Conservation (phyloP, 2,329 filamentous ascomycete genomes). For the Endoconidiophora polonica region DNA sequence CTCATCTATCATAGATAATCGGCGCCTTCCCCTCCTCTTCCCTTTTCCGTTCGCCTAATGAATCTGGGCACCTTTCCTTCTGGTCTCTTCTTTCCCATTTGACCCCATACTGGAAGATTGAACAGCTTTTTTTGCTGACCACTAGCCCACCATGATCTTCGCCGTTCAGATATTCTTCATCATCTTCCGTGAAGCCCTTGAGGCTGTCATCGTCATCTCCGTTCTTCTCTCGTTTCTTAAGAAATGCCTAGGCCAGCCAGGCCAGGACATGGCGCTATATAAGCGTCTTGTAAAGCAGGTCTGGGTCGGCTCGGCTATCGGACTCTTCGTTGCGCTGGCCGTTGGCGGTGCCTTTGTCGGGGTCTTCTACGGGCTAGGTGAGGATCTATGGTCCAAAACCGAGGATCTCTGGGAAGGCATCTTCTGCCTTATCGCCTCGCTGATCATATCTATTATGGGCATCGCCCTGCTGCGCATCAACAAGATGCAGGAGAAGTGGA, state of each 20-base stretch:
- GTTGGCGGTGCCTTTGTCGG: conserved; percentile 54
- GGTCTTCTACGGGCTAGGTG: conserved; percentile 53
- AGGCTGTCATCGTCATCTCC: conserved; percentile 71
- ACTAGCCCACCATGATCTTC: conserved; percentile 48
- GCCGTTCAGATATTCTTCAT: conserved; percentile 77
- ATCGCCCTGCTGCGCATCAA: conserved; percentile 56
- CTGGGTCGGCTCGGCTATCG: conserved; percentile 49
- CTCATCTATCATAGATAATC: neutral
- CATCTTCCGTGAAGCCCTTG: conserved; percentile 70
- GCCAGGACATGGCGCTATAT: conserved; percentile 43
- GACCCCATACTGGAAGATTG: neutral
- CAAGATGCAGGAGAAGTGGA: conserved; percentile 66
- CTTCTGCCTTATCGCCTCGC: conserved; percentile 47
- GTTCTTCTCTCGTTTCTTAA: conserved; percentile 77
- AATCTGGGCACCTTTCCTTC: neutral
- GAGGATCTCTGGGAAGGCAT: conserved; percentile 61
- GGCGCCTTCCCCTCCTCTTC: neutral
- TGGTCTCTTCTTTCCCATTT: neutral
- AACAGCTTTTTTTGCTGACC: too few relatives aligned
- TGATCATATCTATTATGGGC: conserved; percentile 60
- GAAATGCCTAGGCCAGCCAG: conserved; percentile 52
- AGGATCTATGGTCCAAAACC: conserved; percentile 40
- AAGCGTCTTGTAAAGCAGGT: conserved; percentile 54
- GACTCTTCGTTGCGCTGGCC: conserved; percentile 46
- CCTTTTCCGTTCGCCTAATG: neutral